Conservation (phyloP, 306 rosid genomes). For the Parietaria judaica region DNA sequence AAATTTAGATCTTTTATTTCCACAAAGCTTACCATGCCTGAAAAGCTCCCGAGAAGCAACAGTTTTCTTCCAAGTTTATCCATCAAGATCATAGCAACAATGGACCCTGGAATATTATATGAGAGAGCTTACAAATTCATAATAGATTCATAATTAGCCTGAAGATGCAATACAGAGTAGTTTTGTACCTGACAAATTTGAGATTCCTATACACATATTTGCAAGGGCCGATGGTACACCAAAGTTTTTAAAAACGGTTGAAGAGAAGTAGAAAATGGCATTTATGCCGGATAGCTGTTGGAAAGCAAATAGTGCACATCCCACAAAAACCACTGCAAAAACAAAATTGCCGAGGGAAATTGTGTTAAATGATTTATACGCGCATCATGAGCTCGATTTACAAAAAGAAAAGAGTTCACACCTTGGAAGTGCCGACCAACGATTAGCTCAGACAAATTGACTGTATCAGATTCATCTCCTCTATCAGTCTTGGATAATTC, state of each 20-base stretch:
- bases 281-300: conserved; percentile 94
- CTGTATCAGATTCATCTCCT: conserved; percentile 52
- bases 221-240: conserved; percentile 64
- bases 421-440: conserved; percentile 58
- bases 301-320: conserved; percentile 73
- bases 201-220: conserved; percentile 56
- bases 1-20: no score
- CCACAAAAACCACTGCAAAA: conserved; percentile 84
- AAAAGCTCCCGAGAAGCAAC: conserved; percentile 74
- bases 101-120: conserved; percentile 48
- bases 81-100: conserved; percentile 68
- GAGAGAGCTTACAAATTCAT: conserved; percentile 18
- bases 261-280: conserved; percentile 81
- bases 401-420: conserved; percentile 9
- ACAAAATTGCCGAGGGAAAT: conserved; percentile 27
- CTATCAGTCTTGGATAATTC: conserved; percentile 57
- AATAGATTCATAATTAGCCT: conserved; percentile 7
- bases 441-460: conserved; percentile 42
- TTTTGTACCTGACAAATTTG: conserved; percentile 56
- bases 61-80: conserved; percentile 83
- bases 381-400: background rate
- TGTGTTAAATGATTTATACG: conserved; percentile 16
- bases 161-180: conserved; percentile 10
- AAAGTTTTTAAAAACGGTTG: conserved; percentile 66
- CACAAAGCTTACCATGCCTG: conserved; percentile 58